phyloP scores from a whole-genome alignment of 305 asterid species.

The Fraxinus angustifolia region DNA sequence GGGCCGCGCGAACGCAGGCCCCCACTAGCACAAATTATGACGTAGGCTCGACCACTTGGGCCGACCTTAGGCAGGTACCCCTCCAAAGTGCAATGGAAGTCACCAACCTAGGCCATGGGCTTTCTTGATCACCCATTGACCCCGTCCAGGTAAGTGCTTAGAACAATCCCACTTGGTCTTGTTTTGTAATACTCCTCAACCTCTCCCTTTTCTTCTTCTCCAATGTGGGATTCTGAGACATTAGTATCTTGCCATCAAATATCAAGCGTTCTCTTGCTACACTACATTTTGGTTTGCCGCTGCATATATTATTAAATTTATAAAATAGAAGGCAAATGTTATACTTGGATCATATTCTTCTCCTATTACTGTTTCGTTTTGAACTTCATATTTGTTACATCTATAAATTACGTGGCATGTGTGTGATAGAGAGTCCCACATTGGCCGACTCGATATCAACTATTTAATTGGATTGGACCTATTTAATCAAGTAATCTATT shows the following conservation, averaged over 20 bases:
- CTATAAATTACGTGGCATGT: too few relatives aligned
- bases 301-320: too few relatives aligned
- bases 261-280: too few relatives aligned
- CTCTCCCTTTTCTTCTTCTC: background rate
- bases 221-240: background rate
- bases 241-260: too few relatives aligned
- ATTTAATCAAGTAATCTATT: too few relatives aligned
- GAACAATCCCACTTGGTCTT: background rate
- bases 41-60: constrained; percentile 31
- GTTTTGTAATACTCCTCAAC: background rate
- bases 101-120: constrained; percentile 34
- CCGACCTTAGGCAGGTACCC: constrained; percentile 22
- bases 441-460: too few relatives aligned
- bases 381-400: background rate
- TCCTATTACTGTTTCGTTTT: background rate
- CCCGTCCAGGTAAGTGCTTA: constrained; percentile 40
- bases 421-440: too few relatives aligned
- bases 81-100: constrained; percentile 37
- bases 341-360: background rate
- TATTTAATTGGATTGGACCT: too few relatives aligned
- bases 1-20: constrained; percentile 46
- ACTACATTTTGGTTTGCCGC: too few relatives aligned
- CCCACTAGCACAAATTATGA: constrained; percentile 47
- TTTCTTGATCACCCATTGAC: constrained; percentile 38
- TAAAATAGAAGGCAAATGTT: background rate